phyloP scores from a whole-genome alignment of 2,329 filamentous ascomycete genomes.

The Clonostachys rhizophaga region DNA sequence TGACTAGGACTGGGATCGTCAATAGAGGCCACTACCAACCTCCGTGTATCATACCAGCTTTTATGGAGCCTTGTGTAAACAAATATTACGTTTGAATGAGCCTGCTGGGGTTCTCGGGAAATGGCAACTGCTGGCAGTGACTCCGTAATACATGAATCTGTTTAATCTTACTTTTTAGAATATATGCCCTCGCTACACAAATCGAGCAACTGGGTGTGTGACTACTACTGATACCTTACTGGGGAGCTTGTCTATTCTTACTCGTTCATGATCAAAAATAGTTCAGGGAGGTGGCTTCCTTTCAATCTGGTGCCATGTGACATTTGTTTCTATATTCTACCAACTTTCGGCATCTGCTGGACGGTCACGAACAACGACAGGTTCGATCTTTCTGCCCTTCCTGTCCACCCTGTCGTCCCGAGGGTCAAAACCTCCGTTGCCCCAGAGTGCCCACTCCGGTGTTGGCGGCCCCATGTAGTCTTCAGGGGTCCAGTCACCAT shows the following conservation, averaged over 20 bases:
- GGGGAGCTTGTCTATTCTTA: no score
- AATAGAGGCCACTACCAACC: conserved; percentile 11
- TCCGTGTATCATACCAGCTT: neutral
- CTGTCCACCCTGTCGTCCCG: conserved; percentile 81
- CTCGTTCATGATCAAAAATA: no score
- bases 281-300: no score
- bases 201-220: no score
- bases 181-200: conserved; percentile 2
- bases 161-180: conserved; percentile 4
- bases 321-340: neutral
- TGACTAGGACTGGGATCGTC: conserved; percentile 16
- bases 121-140: conserved; percentile 15
- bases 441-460: conserved; percentile 93
- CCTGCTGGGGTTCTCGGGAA: conserved; percentile 19
- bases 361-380: conserved; percentile 21
- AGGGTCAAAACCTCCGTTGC: conserved; percentile 90
- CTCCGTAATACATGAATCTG: conserved; percentile 5
- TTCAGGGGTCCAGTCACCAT: conserved; percentile 74
- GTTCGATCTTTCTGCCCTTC: conserved; percentile 68
- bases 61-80: conserved; percentile 34
- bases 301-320: neutral
- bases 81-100: conserved; percentile 24
- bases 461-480: conserved; percentile 86
- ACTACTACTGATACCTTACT: no score
- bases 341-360: conserved; percentile 9